Conservation (phyloP, 441 rosid species). For the Corymbia calophylla region DNA sequence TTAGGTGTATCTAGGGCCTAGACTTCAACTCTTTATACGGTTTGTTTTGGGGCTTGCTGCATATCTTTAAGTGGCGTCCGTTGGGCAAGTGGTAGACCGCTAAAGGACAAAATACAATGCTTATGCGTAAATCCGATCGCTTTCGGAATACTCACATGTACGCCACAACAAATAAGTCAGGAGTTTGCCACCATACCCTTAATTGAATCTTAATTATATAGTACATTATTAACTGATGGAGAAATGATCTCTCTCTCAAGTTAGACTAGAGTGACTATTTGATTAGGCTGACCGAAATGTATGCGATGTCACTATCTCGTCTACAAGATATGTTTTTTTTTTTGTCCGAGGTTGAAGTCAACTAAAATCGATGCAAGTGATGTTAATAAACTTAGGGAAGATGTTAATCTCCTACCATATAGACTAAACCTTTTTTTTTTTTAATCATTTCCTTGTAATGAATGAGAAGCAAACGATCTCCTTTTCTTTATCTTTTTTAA, state of each 20-base stretch:
- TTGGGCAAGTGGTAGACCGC: not conserved
- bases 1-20: not conserved
- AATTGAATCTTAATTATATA: not conserved
- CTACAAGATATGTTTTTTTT: not conserved
- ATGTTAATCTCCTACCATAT: not conserved
- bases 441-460: not conserved
- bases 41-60: not conserved
- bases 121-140: not conserved
- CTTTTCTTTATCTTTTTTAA: not conserved
- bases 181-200: not conserved
- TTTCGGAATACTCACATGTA: not conserved
- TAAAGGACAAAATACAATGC: not conserved
- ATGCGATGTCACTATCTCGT: not conserved
- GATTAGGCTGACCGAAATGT: not conserved
- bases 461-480: not conserved
- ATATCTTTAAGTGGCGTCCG: not conserved
- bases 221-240: not conserved
- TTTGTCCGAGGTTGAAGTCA: not conserved
- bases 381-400: not conserved
- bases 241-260: not conserved
- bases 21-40: not conserved
- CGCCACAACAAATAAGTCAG: too few species aligned
- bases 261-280: not conserved
- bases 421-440: not conserved
- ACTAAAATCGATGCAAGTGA: not conserved